Evolutionary conservation across 345 rosid species (phyloP).

Genomic region (Euclidium syriacum): DNA sequence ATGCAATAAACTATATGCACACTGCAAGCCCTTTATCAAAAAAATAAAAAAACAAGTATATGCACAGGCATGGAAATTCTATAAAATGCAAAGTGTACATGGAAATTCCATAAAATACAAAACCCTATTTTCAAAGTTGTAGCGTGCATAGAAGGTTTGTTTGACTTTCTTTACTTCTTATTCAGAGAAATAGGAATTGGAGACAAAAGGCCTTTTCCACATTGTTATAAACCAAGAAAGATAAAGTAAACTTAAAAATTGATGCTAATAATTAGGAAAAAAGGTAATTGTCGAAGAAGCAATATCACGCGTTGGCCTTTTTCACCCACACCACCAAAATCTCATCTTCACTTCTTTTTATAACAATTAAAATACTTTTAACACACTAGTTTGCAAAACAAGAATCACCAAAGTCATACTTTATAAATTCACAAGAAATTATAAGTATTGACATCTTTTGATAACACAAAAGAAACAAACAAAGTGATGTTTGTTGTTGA

Average conservation of each 20-base stretch:
- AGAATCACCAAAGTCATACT: not conserved
- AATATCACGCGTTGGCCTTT: constrained; percentile 24
- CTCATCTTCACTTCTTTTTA: constrained; percentile 6
- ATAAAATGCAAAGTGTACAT: not conserved
- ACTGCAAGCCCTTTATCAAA: no score
- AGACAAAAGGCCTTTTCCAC: constrained; percentile 23
- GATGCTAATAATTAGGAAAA: constrained; percentile 28
- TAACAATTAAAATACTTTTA: not conserved
- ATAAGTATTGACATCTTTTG: no score
- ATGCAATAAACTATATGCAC: constrained; percentile 14
- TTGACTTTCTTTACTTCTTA: constrained; percentile 8
- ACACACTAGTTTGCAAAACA: not conserved
- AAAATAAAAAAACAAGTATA: no score
- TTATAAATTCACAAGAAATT: no score
- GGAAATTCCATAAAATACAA: not conserved
- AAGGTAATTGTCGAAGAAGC: constrained; percentile 28
- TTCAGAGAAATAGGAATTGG: not conserved
- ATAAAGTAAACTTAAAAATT: constrained; percentile 26
- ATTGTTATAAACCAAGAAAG: constrained; percentile 12
- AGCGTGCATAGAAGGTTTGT: constrained; percentile 27
- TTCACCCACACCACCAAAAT: constrained; percentile 22
- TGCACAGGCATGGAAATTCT: constrained; percentile 15
- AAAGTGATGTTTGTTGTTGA: no score
- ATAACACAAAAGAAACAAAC: no score
- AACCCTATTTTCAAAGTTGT: constrained; percentile 15